Percentiles rank a stretch among this genome's conserved stretches.
Conservation (phyloP, 129 eudicot genomes). For the carrot (Daucus carota) region DH1_v3.0 NC_030385.2:11872001-11872500, state of each 20-base stretch:
- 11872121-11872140: conserved; percentile 65
- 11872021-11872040: neutral
- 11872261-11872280: conserved; percentile 45
- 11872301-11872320: conserved; percentile 37
- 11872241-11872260: neutral
- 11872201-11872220: neutral
- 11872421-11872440: neutral
- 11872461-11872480: neutral
- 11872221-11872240: conserved; percentile 2
- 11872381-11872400: neutral
- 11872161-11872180: conserved; percentile 74
- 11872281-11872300: conserved; percentile 66
- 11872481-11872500: neutral
- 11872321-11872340: conserved; percentile 63
- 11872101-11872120: conserved; percentile 75
- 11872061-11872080: conserved; percentile 81
- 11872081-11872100: conserved; percentile 65
- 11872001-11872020: neutral
- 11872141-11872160: conserved; percentile 58
- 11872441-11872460: neutral
- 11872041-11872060: neutral
- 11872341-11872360: conserved; percentile 76
- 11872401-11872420: neutral
- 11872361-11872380: conserved; percentile 58
- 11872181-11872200: conserved; percentile 46